Evolutionary conservation across 768 basidiomycete species (phyloP), one percentile per base, ranked within the genome.

Genomic region (Russula emetica): DNA sequence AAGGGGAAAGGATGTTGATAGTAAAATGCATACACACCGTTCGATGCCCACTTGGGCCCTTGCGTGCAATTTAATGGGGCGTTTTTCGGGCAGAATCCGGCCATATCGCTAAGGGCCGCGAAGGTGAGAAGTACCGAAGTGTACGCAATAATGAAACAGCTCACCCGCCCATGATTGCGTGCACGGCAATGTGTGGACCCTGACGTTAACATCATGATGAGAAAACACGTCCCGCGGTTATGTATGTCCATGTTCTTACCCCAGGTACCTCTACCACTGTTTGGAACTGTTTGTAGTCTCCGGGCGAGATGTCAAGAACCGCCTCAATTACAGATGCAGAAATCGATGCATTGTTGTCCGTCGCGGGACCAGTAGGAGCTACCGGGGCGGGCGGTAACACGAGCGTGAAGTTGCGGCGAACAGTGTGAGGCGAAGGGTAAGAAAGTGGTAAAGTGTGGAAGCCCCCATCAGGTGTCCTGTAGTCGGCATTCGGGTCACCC

Each of bases 321-420:
- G 67, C 66, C 16, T 69, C 57, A 6, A 75, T 61, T 32, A 64
- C 70, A 8, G 58, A 34, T 4, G 68, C 61, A 4, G 71, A 71
- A 60, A 77, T 3, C 14, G 69, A 69, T 36, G 58, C 59, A 53
- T 73, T 74, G 26, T 71, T 74, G n/a, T 60, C 1, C 70, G 2
- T 7, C 16, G 14, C 5, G 16, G 38, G 38, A 18, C 6, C 16
- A 6, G 6, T 6, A 40, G 2, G 1, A 38, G 38, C 38, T 16
- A 16, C 38, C 6, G 1, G 16, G 38, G 14, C 5, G 1, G 6
- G 14, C 38, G 5, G 38, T 0, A 0, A 71, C 69, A 18, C 16
- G 13, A 74, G 71, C 1, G 72, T 72, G 68, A 71, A 77, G 56
- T 73, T 74, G 9, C 76, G 70, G n/a, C 76, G 73, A 24, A 76